Evolutionary conservation across 1,139 yeast genomes (phyloP), one percentile per base, ranked within the genome.

Genomic region (Saccharomyces hybrid): DNA sequence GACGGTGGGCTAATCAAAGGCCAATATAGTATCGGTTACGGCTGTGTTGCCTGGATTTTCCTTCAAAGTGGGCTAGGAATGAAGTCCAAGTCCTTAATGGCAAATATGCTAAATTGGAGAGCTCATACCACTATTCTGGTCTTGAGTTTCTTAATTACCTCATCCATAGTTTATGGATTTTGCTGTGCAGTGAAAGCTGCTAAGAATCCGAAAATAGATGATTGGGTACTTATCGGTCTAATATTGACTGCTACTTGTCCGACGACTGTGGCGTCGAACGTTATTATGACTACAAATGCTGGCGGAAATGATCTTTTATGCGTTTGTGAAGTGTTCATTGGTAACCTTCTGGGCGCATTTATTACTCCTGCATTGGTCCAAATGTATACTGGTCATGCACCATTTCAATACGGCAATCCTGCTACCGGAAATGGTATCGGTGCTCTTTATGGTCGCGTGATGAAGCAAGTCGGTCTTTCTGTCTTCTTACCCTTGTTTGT

Each of bases 221-320:
- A 79, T 29, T 88, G 93, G 87, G 76, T 88, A 60, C 73, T 89
- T 48, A 87, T 81, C 55, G 97, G 97, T 0, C 71, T 89, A 60
- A 80, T 90, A 34, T 86, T 88, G 49, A 86, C 95, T 2, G 88
- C 88, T 49, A 80, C 93, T 3, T 88, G 95, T 69, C 97, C 97
- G 44, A 90, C 97, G n/a, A 89, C 97, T 0, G 95, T 89, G 16
- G 83, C 93, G 0, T 89, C 91, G 3, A 89, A 89, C 68, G 96
- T 89, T 50, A 91, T 89, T 29, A 88, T 89, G 96, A 89, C 97
- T 12, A 79, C 80, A 53, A 78, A 77, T 55, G 91, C 95, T 0
- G 83, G 84, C 62, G 96, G 96, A 5, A 88, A 88, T 68, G 93
- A 83, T 59, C 73, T 87, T 27, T 73, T 89, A 55, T 85, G 96